Conservation (phyloP, 1,139 yeast genomes). For the Casaregolazyma suthepensis region DNA sequence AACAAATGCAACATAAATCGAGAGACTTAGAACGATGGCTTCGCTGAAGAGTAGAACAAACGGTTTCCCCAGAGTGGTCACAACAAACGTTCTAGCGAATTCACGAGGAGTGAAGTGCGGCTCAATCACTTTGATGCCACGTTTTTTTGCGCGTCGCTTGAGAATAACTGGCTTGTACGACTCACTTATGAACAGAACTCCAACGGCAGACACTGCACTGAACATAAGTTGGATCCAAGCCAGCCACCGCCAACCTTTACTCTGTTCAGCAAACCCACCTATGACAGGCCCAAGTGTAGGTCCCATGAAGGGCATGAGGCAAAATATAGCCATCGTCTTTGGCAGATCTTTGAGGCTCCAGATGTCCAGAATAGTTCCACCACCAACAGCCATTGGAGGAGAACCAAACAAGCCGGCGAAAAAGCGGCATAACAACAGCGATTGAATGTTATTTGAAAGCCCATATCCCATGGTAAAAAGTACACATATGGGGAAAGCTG, state of each 20-base stretch:
- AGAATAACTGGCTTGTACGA: conserved; percentile 21
- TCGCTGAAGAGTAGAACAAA: conserved; percentile 10
- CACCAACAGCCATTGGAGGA: conserved; percentile 59
- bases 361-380: conserved; percentile 58
- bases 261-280: conserved; percentile 69
- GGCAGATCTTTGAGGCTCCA: conserved; percentile 23
- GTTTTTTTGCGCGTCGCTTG: conserved; percentile 19
- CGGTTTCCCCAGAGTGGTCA: conserved; percentile 9
- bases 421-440: conserved; percentile 48
- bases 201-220: conserved; percentile 43
- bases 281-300: conserved; percentile 79
- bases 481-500: conserved; percentile 40
- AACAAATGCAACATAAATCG: conserved; percentile 46
- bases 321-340: conserved; percentile 8
- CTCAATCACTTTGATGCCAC: conserved; percentile 20
- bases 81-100: conserved; percentile 23
- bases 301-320: conserved; percentile 42
- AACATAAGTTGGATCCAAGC: conserved; percentile 72
- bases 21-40: conserved; percentile 20
- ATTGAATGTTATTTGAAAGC: conserved; percentile 41
- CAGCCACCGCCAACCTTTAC: conserved; percentile 71
- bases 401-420: conserved; percentile 61
- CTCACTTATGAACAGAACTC: conserved; percentile 23
- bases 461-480: conserved; percentile 31
- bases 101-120: conserved; percentile 13